Evolutionary conservation across 2,329 filamentous ascomycete species (phyloP).

Genomic region (Xylaria sp.): DNA sequence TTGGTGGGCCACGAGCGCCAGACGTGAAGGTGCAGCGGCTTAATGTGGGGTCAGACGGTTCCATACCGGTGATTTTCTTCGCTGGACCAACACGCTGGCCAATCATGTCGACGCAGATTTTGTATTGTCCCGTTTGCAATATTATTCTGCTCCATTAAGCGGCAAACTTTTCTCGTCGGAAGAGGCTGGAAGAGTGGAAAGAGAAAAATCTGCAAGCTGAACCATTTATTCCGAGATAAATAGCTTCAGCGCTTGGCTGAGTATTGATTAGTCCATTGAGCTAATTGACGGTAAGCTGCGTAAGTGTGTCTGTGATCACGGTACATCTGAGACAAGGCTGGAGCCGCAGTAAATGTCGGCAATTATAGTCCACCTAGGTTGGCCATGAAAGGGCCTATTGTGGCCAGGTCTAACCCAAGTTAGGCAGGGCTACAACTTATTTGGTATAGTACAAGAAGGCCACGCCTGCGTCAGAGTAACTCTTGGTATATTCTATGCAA

Average conservation of each 20-base stretch:
- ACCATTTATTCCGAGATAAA: not conserved
- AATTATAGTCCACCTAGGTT: no score
- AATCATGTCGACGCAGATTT: slow-evolving; percentile 7
- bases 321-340: slow-evolving; percentile 12
- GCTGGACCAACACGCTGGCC: not conserved
- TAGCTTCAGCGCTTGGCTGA: not conserved
- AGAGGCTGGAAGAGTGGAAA: slow-evolving; percentile 16
- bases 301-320: not conserved
- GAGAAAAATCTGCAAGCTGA: slow-evolving; percentile 19
- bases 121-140: slow-evolving; percentile 13
- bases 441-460: no score
- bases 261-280: not conserved
- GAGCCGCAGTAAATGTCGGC: no score
- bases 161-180: slow-evolving; percentile 19
- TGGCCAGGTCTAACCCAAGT: no score
- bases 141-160: slow-evolving; percentile 10
- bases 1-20: slow-evolving; percentile 33
- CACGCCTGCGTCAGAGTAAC: no score
- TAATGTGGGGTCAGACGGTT: not conserved
- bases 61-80: slow-evolving; percentile 2
- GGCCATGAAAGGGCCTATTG: no score
- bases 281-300: not conserved
- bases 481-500: no score
- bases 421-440: no score
- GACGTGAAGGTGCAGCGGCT: not conserved